Conservation (phyloP, 164 flowering plant species). For the Kalanchoe fedtschenkoi region DNA sequence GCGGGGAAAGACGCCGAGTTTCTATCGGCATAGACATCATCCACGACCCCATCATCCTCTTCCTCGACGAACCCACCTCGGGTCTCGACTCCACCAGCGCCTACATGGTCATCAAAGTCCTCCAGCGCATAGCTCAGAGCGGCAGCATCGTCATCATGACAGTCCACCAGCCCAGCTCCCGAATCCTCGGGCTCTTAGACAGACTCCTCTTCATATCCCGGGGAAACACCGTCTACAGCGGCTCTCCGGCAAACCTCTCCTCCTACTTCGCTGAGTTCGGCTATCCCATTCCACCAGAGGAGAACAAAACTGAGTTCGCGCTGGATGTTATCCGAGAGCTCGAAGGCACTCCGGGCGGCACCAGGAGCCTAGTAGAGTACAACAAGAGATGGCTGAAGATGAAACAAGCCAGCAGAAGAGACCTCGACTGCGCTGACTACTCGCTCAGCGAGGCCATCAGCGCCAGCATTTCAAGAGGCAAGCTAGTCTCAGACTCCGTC, state of each 20-base stretch:
- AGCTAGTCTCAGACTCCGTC: slow-evolving; percentile 64
- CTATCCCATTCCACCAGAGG: slow-evolving; percentile 5
- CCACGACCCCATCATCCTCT: slow-evolving; percentile 40
- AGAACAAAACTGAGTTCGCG: slow-evolving; percentile 6
- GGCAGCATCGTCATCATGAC: slow-evolving; percentile 72
- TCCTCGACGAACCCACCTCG: slow-evolving; percentile 52
- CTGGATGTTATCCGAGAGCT: slow-evolving; percentile 4
- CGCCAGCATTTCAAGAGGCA: slow-evolving; percentile 71
- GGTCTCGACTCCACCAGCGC: slow-evolving; percentile 55
- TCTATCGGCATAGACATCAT: slow-evolving; percentile 49
- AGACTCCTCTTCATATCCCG: slow-evolving; percentile 39
- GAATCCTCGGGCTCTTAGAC: slow-evolving; percentile 49
- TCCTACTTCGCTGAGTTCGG: slow-evolving; percentile 1
- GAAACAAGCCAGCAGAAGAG: slow-evolving; percentile 1
- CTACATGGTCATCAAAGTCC: slow-evolving; percentile 43
- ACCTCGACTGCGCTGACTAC: not conserved
- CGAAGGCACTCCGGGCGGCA: slow-evolving; percentile 7
- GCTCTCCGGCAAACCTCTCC: slow-evolving; percentile 2
- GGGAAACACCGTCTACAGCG: slow-evolving; percentile 7
- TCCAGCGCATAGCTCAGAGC: slow-evolving; percentile 47
- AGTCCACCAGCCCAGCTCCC: slow-evolving; percentile 59
- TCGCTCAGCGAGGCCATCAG: slow-evolving; percentile 67
- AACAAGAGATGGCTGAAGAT: slow-evolving; percentile 2
- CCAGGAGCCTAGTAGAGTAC: not conserved
- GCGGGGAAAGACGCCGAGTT: slow-evolving; percentile 45